A percentile compares a stretch with the other conserved stretches of the same genome.
Evolutionary conservation across 2,329 filamentous ascomycete genomes (phyloP).

Genomic region (Diaporthe sp.): DNA sequence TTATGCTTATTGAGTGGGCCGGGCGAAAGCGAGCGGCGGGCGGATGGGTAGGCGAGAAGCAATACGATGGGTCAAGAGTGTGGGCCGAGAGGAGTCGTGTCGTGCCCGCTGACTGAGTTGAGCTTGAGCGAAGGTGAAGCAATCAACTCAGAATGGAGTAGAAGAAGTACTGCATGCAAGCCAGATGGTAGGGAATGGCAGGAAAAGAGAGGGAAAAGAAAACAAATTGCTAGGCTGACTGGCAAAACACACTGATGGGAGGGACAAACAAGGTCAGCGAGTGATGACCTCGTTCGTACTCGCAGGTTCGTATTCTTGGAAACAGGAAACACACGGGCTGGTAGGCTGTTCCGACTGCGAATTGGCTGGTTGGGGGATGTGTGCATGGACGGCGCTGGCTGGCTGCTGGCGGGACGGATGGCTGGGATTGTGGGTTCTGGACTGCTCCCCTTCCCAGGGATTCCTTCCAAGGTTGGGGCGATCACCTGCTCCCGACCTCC

Average conservation of each 20-base stretch:
- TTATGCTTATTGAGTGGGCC: slow-evolving; percentile 35
- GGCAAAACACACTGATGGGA: not conserved
- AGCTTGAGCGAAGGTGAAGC: not conserved
- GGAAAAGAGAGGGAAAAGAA: not conserved
- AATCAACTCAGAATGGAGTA: not conserved
- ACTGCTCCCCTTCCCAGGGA: not conserved
- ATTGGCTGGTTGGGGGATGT: slow-evolving; percentile 6
- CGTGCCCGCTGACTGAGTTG: not conserved
- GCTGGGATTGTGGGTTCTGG: slow-evolving; percentile 28
- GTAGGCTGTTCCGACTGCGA: not conserved
- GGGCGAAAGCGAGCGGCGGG: not conserved
- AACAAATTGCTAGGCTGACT: not conserved
- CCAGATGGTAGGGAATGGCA: not conserved
- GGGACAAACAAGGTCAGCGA: not conserved
- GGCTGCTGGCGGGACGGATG: not conserved
- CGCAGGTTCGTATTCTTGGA: slow-evolving; percentile 25
- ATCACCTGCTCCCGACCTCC: not conserved
- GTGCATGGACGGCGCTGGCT: not conserved
- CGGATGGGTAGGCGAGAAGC: slow-evolving; percentile 1
- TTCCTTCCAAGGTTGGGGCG: slow-evolving; percentile 4
- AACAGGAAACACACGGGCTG: slow-evolving; percentile 23
- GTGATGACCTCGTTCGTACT: slow-evolving; percentile 23
- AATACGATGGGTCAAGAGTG: slow-evolving; percentile 20
- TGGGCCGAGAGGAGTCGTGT: not conserved
- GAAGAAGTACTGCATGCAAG: not conserved